These are phyloP conservation scores for Sordariomycetes sp. DNA, from an alignment of 2,329 filamentous ascomycete genomes.

Conservation along the genomic window DNA sequence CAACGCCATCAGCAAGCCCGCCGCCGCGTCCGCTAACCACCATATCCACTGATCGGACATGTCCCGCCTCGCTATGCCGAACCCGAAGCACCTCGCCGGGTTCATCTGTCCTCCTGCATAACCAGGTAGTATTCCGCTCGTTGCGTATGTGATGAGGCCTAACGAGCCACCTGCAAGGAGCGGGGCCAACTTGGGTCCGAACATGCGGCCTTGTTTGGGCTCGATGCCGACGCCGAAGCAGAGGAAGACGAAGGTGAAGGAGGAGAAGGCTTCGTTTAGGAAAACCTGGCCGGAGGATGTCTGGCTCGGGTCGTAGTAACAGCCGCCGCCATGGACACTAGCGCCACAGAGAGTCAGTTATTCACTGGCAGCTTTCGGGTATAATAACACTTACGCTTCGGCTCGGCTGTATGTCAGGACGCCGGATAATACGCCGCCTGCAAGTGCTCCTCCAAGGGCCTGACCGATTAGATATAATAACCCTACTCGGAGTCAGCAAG, in stretches of 20 bases:
- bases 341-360: neutral
- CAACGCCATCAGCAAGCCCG: conserved; percentile 12
- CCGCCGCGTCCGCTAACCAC: conserved; percentile 20
- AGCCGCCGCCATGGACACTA: conserved; percentile 20
- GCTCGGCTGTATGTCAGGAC: conserved; percentile 16
- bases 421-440: conserved; percentile 25
- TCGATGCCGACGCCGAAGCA: conserved; percentile 39
- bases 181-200: conserved; percentile 32
- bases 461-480: conserved; percentile 32
- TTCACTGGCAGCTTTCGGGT: neutral
- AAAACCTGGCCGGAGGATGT: conserved; percentile 25
- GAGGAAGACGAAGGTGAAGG: conserved; percentile 19
- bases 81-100: conserved; percentile 29
- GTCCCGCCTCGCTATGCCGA: conserved; percentile 20
- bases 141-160: conserved; percentile 20
- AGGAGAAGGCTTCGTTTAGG: conserved; percentile 30
- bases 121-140: conserved; percentile 22
- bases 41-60: conserved; percentile 21
- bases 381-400: conserved; percentile 11
- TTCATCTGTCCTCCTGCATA: conserved; percentile 29
- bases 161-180: conserved; percentile 29
- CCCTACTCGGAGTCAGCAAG: conserved; percentile 10
- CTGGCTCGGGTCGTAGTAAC: conserved; percentile 19
- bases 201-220: conserved; percentile 32
- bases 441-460: conserved; percentile 26